Conservation (phyloP, 2,329 filamentous ascomycete genomes). For the Alternaria arborescens region DNA sequence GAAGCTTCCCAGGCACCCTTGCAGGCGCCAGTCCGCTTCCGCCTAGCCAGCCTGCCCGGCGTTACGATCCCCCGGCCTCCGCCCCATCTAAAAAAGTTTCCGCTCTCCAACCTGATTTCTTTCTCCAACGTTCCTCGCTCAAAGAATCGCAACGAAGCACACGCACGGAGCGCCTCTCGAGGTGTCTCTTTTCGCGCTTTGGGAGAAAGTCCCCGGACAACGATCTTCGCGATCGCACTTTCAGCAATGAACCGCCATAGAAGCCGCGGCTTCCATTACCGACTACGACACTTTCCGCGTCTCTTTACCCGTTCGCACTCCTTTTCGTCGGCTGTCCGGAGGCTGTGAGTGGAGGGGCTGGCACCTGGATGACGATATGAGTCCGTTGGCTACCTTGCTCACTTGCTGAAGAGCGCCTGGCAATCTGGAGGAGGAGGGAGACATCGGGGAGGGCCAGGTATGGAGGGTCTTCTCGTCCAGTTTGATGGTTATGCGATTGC, state of each 20-base stretch:
- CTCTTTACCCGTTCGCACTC: constrained; percentile 65
- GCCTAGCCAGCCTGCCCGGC: constrained; percentile 41
- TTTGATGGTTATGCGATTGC: constrained; percentile 98
- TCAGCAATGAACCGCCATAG: constrained; percentile 99
- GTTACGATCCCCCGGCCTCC: constrained; percentile 27
- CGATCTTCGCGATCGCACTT: constrained; percentile 62
- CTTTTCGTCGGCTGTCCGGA: constrained; percentile 36
- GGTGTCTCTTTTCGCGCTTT: constrained; percentile 70
- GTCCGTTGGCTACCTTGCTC: constrained; percentile 67
- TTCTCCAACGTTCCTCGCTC: constrained; percentile 83
- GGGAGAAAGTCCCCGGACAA: constrained; percentile 99
- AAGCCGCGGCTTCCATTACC: constrained; percentile 82
- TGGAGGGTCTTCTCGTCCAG: constrained; percentile 81
- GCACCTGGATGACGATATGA: constrained; percentile 85
- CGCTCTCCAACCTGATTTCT: constrained; percentile 19
- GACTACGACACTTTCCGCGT: constrained; percentile 51
- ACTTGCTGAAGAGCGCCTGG: constrained; percentile 26
- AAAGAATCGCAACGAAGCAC: constrained; percentile 99
- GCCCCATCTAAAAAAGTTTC: constrained; percentile 33
- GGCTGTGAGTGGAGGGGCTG: constrained; percentile 54
- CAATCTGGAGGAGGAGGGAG: constrained; percentile 45
- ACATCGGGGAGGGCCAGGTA: constrained; percentile 42
- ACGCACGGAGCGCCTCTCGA: constrained; percentile 73
- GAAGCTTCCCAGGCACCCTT: constrained; percentile 41
- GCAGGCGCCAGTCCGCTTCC: constrained; percentile 34